phyloP scores from a whole-genome alignment of 768 basidiomycete genomes.

The Serendipita sp. region DNA sequence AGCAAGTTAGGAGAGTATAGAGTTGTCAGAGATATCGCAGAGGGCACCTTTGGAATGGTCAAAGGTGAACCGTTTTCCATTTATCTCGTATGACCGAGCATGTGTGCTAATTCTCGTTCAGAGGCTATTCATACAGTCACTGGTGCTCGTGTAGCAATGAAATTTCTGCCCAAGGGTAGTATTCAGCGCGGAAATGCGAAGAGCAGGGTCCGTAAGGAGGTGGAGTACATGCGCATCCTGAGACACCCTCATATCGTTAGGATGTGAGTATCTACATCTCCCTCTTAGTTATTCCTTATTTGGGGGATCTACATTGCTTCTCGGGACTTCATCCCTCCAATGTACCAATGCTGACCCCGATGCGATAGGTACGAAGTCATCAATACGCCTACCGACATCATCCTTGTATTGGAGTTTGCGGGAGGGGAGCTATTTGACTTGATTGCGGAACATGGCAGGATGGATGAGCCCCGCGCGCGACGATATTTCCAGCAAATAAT shows the following conservation, averaged over 20 bases:
- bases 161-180: conserved; percentile 88
- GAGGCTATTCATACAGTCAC: conserved; percentile 92
- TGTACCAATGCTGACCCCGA: conserved; percentile 16
- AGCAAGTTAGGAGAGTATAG: conserved; percentile 84
- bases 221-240: conserved; percentile 89
- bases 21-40: conserved; percentile 75
- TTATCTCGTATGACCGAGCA: background rate
- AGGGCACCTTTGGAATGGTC: conserved; percentile 97
- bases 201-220: conserved; percentile 82
- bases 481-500: conserved; percentile 98
- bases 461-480: conserved; percentile 75
- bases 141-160: conserved; percentile 93
- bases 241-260: conserved; percentile 97
- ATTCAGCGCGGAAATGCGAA: conserved; percentile 86
- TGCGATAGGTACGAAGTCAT: conserved; percentile 39
- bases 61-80: conserved; percentile 54
- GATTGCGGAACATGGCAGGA: conserved; percentile 85
- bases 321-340: background rate
- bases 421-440: conserved; percentile 97
- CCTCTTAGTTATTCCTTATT: conserved; percentile 7
- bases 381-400: conserved; percentile 87
- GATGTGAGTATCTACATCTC: conserved; percentile 39
- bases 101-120: conserved; percentile 19
- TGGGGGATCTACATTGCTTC: conserved; percentile 8
- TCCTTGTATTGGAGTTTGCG: conserved; percentile 95